A percentile compares a stretch with the other conserved stretches of the same genome.
Evolutionary conservation across 1,284 basidiomycete genomes (phyloP).

Genomic region (Leccinum subspadiceum): DNA sequence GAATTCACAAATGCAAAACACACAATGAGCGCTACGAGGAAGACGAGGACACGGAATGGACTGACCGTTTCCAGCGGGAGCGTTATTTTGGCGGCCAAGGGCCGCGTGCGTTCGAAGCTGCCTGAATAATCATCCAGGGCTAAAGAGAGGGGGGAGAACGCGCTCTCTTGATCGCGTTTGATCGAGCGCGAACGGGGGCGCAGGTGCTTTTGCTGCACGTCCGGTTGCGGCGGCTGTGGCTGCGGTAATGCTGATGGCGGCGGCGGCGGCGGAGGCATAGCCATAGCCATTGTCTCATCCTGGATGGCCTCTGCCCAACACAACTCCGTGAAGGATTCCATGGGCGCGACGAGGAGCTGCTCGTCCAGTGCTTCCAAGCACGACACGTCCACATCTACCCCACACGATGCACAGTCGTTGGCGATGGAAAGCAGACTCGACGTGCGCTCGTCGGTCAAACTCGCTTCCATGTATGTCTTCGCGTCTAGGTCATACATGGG

Average conservation of each 20-base stretch:
- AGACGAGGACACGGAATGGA: background rate
- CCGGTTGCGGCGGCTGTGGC: background rate
- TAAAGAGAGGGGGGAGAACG: background rate
- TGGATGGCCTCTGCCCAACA: conserved; percentile 29
- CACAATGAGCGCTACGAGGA: background rate
- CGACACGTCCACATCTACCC: conserved; percentile 27
- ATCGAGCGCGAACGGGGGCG: conserved; percentile 20
- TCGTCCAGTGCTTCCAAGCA: conserved; percentile 31
- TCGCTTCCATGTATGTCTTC: conserved; percentile 5
- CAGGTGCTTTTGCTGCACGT: background rate
- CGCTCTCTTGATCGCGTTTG: conserved; percentile 11
- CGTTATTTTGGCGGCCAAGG: conserved; percentile 17
- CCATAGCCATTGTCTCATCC: conserved; percentile 17
- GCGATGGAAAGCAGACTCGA: conserved; percentile 14
- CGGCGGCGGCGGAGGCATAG: background rate
- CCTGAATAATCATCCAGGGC: conserved; percentile 10
- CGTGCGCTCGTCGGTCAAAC: conserved; percentile 4
- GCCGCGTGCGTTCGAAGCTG: conserved; percentile 13
- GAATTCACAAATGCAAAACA: background rate
- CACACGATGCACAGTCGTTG: conserved; percentile 29
- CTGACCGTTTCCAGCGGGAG: conserved; percentile 24
- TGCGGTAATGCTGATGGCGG: background rate
- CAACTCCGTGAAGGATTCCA: conserved; percentile 30
- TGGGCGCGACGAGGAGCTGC: conserved; percentile 27
- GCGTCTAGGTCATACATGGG: conserved; percentile 10